These are phyloP conservation scores for Penicillium antarcticum DNA, from an alignment of 495 filamentous ascomycete genomes.

Conservation along the genomic window DNA sequence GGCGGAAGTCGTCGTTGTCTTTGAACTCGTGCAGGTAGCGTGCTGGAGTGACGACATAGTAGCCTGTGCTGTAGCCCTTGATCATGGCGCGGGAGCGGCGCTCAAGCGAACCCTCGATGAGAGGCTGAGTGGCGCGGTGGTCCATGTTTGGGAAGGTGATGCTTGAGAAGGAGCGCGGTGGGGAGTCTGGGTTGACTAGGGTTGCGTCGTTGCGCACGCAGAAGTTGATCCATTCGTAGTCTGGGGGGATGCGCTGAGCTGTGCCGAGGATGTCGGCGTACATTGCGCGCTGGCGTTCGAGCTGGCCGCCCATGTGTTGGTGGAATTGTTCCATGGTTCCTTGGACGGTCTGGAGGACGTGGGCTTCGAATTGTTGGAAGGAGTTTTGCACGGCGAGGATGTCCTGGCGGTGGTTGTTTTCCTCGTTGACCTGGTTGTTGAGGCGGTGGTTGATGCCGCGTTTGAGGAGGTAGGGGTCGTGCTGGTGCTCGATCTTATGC, in stretches of 20 bases:
- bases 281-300: conserved; percentile 74
- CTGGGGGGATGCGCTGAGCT: conserved; percentile 76
- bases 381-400: conserved; percentile 83
- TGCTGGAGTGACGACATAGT: conserved; percentile 84
- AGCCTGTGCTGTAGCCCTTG: conserved; percentile 71
- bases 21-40: conserved; percentile 96
- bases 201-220: conserved; percentile 59
- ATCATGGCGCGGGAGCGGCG: conserved; percentile 79
- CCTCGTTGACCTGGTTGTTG: conserved; percentile 86
- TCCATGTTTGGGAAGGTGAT: conserved; percentile 85
- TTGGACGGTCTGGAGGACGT: conserved; percentile 82
- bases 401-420: conserved; percentile 92
- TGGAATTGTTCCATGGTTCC: conserved; percentile 75
- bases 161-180: conserved; percentile 64
- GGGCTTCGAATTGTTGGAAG: conserved; percentile 83
- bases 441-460: conserved; percentile 79
- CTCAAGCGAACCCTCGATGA: conserved; percentile 85
- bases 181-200: conserved; percentile 76
- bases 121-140: conserved; percentile 71
- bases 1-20: conserved; percentile 77
- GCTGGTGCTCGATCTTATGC: conserved; percentile 56
- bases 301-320: conserved; percentile 69
- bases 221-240: conserved; percentile 93
- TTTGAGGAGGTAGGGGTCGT: conserved; percentile 87
- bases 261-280: conserved; percentile 78